Conservation (phyloP, 352 stramenopile genomes). For the Globisporangium cederbergense region DNA sequence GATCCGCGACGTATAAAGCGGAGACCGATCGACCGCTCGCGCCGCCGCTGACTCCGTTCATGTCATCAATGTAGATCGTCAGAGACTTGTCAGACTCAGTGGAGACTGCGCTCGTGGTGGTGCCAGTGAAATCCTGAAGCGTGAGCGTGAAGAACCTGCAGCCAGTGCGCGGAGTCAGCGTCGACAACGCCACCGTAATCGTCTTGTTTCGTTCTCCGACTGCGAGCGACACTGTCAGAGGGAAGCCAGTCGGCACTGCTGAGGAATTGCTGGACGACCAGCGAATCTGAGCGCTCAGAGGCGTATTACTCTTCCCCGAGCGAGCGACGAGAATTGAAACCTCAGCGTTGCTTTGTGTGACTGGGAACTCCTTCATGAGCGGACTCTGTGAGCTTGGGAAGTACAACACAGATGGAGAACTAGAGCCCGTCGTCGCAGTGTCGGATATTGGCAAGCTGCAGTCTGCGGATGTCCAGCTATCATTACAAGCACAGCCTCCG, state of each 20-base stretch:
- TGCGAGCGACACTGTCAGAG: conserved; percentile 21
- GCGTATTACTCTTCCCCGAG: conserved; percentile 20
- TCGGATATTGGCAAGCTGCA: conserved; percentile 27
- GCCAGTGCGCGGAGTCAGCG: conserved; percentile 25
- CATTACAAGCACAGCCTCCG: conserved; percentile 45
- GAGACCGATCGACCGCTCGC: conserved; percentile 5
- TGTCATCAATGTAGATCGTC: conserved; percentile 49
- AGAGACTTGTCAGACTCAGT: conserved; percentile 29
- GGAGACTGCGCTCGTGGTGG: conserved; percentile 21
- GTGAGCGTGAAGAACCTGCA: conserved; percentile 38
- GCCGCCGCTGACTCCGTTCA: conserved; percentile 30
- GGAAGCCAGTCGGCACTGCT: conserved; percentile 12
- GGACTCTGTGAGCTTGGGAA: conserved; percentile 31
- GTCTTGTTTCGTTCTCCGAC: conserved; percentile 22
- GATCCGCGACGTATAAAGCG: conserved; percentile 26
- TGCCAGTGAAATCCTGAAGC: conserved; percentile 21
- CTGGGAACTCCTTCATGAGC: conserved; percentile 18
- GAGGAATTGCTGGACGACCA: conserved; percentile 38
- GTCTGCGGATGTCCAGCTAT: conserved; percentile 38
- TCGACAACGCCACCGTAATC: conserved; percentile 22
- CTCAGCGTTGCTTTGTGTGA: conserved; percentile 7
- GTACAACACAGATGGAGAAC: conserved; percentile 36
- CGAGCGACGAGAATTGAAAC: conserved; percentile 34
- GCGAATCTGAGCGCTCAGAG: conserved; percentile 18
- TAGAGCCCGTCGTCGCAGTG: neutral